Percentiles rank a stretch among this genome's conserved stretches.
These are phyloP conservation scores for Amanita subjunquillea DNA, from an alignment of 768 basidiomycete genomes.

Conservation along the genomic window DNA sequence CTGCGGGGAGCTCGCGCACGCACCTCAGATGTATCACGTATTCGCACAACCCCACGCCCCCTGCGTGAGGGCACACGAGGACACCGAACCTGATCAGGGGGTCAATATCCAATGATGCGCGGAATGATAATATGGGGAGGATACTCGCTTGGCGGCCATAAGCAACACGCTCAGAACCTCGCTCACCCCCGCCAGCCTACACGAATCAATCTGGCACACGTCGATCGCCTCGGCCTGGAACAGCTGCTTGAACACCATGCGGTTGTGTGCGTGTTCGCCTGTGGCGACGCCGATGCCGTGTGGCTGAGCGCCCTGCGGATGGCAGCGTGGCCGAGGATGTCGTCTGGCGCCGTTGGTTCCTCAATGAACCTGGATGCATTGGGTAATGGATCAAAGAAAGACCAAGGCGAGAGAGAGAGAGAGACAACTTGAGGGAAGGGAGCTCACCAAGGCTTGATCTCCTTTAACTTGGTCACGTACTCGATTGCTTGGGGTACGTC, in stretches of 20 bases:
- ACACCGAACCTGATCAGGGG: slow-evolving; percentile 54
- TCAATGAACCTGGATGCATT: slow-evolving; percentile 67
- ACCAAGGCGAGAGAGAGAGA: no score
- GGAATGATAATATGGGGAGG: background rate
- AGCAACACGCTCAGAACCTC: slow-evolving; percentile 85
- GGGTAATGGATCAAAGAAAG: background rate
- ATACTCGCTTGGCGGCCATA: slow-evolving; percentile 74
- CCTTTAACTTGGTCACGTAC: slow-evolving; percentile 71
- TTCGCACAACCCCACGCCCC: slow-evolving; percentile 90
- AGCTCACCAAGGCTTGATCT: slow-evolving; percentile 77
- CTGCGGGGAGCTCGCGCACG: background rate
- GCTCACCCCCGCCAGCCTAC: slow-evolving; percentile 86
- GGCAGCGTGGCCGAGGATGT: slow-evolving; percentile 76
- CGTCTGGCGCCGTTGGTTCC: slow-evolving; percentile 89
- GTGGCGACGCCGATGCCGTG: slow-evolving; percentile 86
- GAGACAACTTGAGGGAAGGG: background rate
- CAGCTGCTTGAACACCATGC: slow-evolving; percentile 93
- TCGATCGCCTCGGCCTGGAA: slow-evolving; percentile 89
- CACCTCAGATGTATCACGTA: slow-evolving; percentile 77
- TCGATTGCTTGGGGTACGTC: slow-evolving; percentile 90
- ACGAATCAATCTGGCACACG: slow-evolving; percentile 92
- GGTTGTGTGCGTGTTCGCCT: slow-evolving; percentile 91
- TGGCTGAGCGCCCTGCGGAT: slow-evolving; percentile 68
- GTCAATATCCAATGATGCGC: background rate
- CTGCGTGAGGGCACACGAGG: slow-evolving; percentile 88